phyloP scores from a whole-genome alignment of 179 eudicot species.

The Camellia oleifera region DNA sequence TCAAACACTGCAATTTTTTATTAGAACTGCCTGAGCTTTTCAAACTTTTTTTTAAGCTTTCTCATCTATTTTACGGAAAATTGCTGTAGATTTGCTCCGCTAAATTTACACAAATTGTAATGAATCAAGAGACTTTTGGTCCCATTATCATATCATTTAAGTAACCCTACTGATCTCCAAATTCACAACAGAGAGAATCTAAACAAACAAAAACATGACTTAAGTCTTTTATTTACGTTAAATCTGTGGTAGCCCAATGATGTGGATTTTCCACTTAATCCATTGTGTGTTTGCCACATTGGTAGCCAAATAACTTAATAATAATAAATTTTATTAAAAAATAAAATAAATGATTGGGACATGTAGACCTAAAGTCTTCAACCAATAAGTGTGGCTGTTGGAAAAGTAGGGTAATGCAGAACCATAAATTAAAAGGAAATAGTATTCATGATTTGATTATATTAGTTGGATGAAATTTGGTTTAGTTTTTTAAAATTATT shows the following conservation, averaged over 20 bases:
- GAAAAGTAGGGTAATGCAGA: background rate
- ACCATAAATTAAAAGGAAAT: background rate
- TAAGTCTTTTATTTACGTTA: background rate
- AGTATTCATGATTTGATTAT: background rate
- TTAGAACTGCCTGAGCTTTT: background rate
- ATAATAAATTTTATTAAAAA: too few relatives aligned
- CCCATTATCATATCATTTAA: background rate
- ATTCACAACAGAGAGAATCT: constrained; percentile 13
- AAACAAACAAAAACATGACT: too few relatives aligned
- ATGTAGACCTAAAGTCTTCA: constrained; percentile 9
- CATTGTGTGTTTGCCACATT: constrained; percentile 10
- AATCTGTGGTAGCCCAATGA: background rate
- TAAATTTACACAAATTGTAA: too few relatives aligned
- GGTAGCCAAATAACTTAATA: background rate
- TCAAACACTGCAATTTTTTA: background rate
- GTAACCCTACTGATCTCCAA: background rate
- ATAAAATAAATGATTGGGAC: constrained; percentile 1
- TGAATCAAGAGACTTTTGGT: too few relatives aligned
- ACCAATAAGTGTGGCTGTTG: background rate
- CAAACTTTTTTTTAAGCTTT: background rate
- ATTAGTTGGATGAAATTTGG: background rate
- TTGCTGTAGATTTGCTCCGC: too few relatives aligned
- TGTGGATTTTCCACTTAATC: constrained; percentile 6
- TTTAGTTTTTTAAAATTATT: too few relatives aligned
- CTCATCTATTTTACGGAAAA: too few relatives aligned